Conservation (phyloP, 169 alveolate genomes). For the Cryptosporidium baileyi region DNA sequence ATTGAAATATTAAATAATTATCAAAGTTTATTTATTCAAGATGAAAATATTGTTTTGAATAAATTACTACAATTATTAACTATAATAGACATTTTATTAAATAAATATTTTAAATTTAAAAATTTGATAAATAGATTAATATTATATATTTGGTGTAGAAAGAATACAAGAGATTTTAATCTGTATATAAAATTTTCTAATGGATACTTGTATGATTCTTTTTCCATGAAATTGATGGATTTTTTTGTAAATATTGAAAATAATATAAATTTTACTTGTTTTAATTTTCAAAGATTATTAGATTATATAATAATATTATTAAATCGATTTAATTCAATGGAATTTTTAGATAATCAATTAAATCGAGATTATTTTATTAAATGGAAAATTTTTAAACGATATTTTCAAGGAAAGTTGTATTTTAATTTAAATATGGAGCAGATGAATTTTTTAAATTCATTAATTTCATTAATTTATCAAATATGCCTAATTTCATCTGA, state of each 20-base stretch:
- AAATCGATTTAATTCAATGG: neutral
- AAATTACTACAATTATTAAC: slow-evolving; percentile 27
- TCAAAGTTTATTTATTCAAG: too few relatives aligned
- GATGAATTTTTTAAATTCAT: neutral
- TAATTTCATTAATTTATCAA: neutral
- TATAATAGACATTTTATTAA: neutral
- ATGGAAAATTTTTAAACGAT: neutral
- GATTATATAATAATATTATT: neutral
- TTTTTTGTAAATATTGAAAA: slow-evolving; percentile 4
- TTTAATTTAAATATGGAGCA: neutral
- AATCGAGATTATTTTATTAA: neutral
- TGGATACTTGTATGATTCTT: slow-evolving; percentile 36
- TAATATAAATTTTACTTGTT: neutral
- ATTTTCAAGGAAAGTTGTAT: neutral
- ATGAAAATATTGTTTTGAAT: too few relatives aligned
- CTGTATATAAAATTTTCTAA: slow-evolving; percentile 19
- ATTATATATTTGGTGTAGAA: slow-evolving; percentile 63
- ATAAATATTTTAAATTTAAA: neutral
- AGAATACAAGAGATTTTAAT: slow-evolving; percentile 50
- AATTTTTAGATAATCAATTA: neutral
- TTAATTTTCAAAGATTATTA: neutral
- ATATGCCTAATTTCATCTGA: neutral
- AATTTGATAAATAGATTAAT: neutral
- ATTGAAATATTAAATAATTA: too few relatives aligned
- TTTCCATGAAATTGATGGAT: neutral